Conservation (phyloP, 2,329 filamentous ascomycete species). For the Colletotrichum falcatum region DNA sequence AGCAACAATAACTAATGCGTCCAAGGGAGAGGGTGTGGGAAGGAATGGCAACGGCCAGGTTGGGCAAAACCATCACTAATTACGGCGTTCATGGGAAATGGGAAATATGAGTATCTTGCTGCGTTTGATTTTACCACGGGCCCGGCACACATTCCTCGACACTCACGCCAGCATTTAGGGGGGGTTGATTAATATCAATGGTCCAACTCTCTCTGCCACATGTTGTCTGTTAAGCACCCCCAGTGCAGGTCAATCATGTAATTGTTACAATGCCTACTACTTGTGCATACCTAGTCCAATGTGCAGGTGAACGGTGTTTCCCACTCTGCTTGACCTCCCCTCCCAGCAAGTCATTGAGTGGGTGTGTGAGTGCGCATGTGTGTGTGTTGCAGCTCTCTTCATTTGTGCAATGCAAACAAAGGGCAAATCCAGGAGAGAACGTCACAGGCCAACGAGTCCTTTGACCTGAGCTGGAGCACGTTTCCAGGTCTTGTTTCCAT, state of each 20-base stretch:
- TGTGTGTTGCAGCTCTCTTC: not conserved
- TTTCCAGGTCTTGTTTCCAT: too few species aligned
- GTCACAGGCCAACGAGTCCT: too few species aligned
- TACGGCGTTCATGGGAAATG: constrained; percentile 31
- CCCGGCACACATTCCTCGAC: constrained; percentile 3
- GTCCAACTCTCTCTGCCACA: constrained; percentile 1
- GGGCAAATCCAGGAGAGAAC: not conserved
- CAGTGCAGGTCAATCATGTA: not conserved
- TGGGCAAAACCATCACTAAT: constrained; percentile 30
- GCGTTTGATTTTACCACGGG: constrained; percentile 29
- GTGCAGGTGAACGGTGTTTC: not conserved
- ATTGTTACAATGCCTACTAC: not conserved
- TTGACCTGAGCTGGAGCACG: not conserved
- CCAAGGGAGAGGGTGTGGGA: constrained; percentile 16
- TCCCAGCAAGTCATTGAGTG: not conserved
- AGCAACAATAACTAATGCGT: constrained; percentile 11
- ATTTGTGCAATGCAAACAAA: not conserved
- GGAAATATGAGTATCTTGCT: constrained; percentile 12
- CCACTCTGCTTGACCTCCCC: not conserved
- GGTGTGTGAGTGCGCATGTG: not conserved
- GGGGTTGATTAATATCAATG: constrained; percentile 11
- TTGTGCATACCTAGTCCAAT: not conserved
- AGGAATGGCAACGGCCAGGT: constrained; percentile 31
- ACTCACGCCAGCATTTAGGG: not conserved
- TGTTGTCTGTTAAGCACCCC: not conserved